Evolutionary conservation across 257 asterid genomes (phyloP), one percentile per base, ranked within the genome.

Genomic region (Jaltomata sinuosa): DNA sequence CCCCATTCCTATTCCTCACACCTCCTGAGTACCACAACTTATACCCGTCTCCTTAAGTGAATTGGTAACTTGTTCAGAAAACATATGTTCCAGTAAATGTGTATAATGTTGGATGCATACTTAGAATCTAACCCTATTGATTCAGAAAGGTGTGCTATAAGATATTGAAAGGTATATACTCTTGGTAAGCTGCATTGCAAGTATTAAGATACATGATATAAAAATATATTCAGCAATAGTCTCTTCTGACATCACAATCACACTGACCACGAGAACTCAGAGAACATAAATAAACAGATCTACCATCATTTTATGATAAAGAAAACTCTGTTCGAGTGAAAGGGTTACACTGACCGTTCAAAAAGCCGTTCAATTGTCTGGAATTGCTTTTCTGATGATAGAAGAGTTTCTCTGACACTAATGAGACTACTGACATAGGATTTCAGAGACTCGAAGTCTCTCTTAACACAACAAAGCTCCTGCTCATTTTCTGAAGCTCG

Each of bases 351-450:
- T 87, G 85, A 97, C 99, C 97, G 91, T 84, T 97, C 98, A 89
- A 95, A 95, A 87, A 92, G 98, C 90, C 91, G 91, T 91, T 97
- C 99, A 69, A 97, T 95, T 61, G 95, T 93, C 92, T 97, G 97
- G 89, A 97, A 97, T 65, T 97, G 99, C 92, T 95, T 94, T 87
- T 97, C 98, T 5, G 99, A 97, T 80, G 99, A 95, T 81, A 97
- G 92, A 87, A 97, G 98, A 61, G 98, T 97, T 91, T 97, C 99
- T 91, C 99, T 94, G 36, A 95, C 99, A 79, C 94, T 94, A 83
- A 94, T 91, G 89, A 97, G 94, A 84, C 97, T 93, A 83, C 90
- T 90, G 81, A 97, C 98, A 84, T 97, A 97, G 78, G 98, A 85
- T 92, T 97, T 97, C 86, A 97, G 89, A 79, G 97, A 93, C 79